Evolutionary conservation across 768 basidiomycete genomes (phyloP).

Genomic region (Russula emetica): DNA sequence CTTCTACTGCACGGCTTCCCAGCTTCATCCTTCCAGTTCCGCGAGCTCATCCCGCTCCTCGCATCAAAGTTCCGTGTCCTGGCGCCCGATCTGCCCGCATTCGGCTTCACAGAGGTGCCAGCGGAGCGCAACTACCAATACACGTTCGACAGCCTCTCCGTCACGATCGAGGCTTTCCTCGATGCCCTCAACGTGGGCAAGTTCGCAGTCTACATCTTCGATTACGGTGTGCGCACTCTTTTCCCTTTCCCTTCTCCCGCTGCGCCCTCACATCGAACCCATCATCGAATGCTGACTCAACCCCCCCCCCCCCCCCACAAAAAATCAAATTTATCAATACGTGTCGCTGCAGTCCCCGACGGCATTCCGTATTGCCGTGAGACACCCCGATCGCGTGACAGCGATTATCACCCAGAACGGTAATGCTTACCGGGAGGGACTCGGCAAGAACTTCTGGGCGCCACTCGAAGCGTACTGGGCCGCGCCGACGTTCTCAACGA

Average conservation of each 20-base stretch:
- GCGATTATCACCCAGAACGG: conserved; percentile 49
- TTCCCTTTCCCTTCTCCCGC: background rate
- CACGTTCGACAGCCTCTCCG: conserved; percentile 41
- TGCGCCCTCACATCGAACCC: background rate
- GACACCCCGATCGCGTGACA: conserved; percentile 40
- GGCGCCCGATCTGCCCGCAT: conserved; percentile 51
- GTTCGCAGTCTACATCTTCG: conserved; percentile 47
- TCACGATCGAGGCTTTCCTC: conserved; percentile 42
- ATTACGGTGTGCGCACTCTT: conserved; percentile 44
- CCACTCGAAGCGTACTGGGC: conserved; percentile 36
- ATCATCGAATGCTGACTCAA: background rate
- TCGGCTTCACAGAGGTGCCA: conserved; percentile 46
- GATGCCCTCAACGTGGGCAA: conserved; percentile 39
- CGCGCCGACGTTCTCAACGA: conserved; percentile 1
- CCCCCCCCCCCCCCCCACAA: too few species aligned
- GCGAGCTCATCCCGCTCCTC: conserved; percentile 44
- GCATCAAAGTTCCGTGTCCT: conserved; percentile 41
- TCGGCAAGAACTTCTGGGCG: conserved; percentile 41
- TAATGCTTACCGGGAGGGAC: conserved; percentile 45
- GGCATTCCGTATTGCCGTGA: conserved; percentile 38
- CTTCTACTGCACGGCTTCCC: conserved; percentile 51
- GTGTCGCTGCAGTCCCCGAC: conserved; percentile 13
- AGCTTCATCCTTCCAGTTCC: conserved; percentile 46
- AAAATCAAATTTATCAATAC: background rate
- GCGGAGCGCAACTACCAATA: conserved; percentile 37